Conservation (phyloP, 805 yeast genomes). For the Candida insectorum region DNA sequence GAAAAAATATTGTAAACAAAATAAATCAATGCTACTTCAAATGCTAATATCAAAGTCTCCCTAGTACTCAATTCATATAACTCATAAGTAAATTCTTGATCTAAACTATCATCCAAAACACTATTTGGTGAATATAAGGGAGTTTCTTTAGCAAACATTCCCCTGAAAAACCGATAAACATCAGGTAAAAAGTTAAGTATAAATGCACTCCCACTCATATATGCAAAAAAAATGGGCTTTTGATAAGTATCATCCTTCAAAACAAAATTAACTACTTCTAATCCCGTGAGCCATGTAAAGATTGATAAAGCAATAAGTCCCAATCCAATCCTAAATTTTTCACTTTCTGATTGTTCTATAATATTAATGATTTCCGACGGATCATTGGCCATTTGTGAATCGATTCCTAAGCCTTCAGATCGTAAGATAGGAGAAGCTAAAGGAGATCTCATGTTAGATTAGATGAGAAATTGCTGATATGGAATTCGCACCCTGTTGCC, state of each 20-base stretch:
- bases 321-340: slow-evolving; percentile 44
- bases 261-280: slow-evolving; percentile 47
- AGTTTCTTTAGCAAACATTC: background rate
- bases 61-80: slow-evolving; percentile 14
- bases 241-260: slow-evolving; percentile 45
- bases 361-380: slow-evolving; percentile 25
- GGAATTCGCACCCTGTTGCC: too few species aligned
- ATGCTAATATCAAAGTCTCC: slow-evolving; percentile 35
- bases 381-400: slow-evolving; percentile 6
- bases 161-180: slow-evolving; percentile 1
- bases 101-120: slow-evolving; percentile 7
- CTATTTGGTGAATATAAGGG: background rate
- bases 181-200: slow-evolving; percentile 44
- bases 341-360: slow-evolving; percentile 39
- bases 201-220: slow-evolving; percentile 48
- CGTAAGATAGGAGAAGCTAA: slow-evolving; percentile 11
- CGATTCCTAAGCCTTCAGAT: slow-evolving; percentile 6
- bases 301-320: slow-evolving; percentile 39
- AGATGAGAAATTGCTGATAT: too few species aligned
- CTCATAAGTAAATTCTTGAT: slow-evolving; percentile 3
- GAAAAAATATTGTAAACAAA: slow-evolving; percentile 38
- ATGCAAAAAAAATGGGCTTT: slow-evolving; percentile 48
- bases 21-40: slow-evolving; percentile 41
- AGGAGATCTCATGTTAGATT: too few species aligned
- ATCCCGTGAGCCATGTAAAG: slow-evolving; percentile 46